Base-by-base conservation (phyloP, 2,329 filamentous ascomycete genomes). In the Fusarium newnesense region DNA sequence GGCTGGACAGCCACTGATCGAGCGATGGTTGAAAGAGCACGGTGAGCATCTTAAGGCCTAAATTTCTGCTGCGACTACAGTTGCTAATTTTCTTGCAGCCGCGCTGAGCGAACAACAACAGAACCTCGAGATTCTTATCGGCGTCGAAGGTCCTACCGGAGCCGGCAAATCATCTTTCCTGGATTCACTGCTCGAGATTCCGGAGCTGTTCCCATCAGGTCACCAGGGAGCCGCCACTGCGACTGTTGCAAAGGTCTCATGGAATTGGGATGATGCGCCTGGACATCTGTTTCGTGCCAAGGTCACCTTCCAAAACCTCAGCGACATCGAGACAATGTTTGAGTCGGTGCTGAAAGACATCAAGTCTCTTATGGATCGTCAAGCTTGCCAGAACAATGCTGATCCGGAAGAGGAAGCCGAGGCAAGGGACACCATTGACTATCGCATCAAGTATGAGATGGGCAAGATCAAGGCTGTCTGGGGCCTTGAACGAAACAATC, bases 221-320 rank as follows among this genome's bases (percentile, higher is more conserved):
- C 80, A 80, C n/a, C 71, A 79, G 11, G 63, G 64, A 9, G 80
- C 80, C 0, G 69, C 78, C 1, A 82, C 80, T 0, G 78, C 80
- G 0, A 77, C 79, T 0, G 52, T 67, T 1, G 79, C 75, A 7
- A 75, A 73, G 9, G 69, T 80, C 0, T 70, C 73, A 0, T 82
- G 75, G 69, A 82, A 82, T 42, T 21, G 71, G 28, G 61, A 75
- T 13, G 30, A 74, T 4, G 42, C 40, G 0, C 71, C 71, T 9
- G 67, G 59, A 0, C n/a, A 69, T 13, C 49, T 60, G 7, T 79
- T 74, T 21, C 68, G 70, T 0, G 79, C 79, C 5, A 54, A 75
- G 11, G 56, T 81, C 12, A 47, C 26, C 4, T 80, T 81, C 15
- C 73, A 66, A 12, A 49, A 32, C 9, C 30, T 32, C 30, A 12